Base-by-base conservation (phyloP, 192 early-diverging fungal genomes). In the Coemansia sp. region DNA sequence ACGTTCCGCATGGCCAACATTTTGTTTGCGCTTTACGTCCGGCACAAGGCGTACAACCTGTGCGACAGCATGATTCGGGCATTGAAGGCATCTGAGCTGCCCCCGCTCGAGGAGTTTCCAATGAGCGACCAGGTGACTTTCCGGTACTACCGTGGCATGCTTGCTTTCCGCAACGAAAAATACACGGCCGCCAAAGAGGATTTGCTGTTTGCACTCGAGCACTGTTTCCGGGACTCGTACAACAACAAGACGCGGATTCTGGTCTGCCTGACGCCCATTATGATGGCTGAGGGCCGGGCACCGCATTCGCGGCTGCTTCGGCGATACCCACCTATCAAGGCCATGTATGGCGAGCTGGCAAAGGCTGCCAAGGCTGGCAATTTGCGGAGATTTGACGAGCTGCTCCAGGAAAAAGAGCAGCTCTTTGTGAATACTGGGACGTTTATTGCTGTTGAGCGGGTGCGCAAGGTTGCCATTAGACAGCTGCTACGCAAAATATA, bases 1-100 rank as follows among this genome's bases (percentile, higher is more conserved):
- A 93, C 91, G 4, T 99, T 94, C 73, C 89, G 83, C 57, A 85
- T 98, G 65, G 88, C 86, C 48, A 92, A 90, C 56, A 75, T 97
- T 0, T 74, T 98, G 9, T 94, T 99, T 70, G 84, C 85, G 52
- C 90, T 90, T 2, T 98, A 97, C 59, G 90, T 94, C 65, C 86
- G 87, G 72, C 92, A 93, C 77, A 62, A 71, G 22, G 68, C 68
- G n/a, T 73, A 68, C 49, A 95, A 95, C 66, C 74, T 98, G 12
- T 95, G 93, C 57, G 85, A 82, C 29, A 97, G 88, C 62, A 87
- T 97, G 61, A 66, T 94, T 20, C 75, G 88, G 27, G 91, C 91
- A 3, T 68, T 97, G 0, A 82, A 82, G 11, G 62, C 86, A 16
- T 75, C 86, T 3, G 92, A 95, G 75, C 66, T 97, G 39, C 94